Conservation (phyloP, 208 protist species). For the Acanthamoeba lenticulata region DNA sequence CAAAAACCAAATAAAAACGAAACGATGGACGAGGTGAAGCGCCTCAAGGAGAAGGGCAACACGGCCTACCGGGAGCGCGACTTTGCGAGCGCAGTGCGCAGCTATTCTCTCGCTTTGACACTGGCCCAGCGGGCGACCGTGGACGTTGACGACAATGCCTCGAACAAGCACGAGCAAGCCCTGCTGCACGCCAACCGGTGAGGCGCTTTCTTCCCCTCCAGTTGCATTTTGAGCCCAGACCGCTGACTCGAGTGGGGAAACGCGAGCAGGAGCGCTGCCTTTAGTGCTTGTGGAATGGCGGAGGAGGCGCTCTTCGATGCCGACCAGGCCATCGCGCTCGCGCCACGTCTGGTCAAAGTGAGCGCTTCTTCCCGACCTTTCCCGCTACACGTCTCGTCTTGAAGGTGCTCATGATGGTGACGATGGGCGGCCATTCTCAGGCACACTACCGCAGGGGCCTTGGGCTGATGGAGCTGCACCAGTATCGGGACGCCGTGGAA, state of each 20-base stretch:
- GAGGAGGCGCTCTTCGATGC: neutral
- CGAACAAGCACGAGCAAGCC: neutral
- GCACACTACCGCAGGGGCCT: neutral
- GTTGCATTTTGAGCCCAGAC: neutral
- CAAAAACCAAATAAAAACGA: too few relatives aligned
- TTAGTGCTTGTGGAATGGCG: neutral
- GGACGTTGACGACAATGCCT: neutral
- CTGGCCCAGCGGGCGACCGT: neutral
- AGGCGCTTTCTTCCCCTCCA: neutral
- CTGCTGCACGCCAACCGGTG: neutral
- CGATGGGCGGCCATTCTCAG: too few relatives aligned
- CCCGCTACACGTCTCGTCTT: too few relatives aligned
- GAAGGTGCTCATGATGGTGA: too few relatives aligned
- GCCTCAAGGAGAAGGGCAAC: neutral
- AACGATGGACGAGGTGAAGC: neutral
- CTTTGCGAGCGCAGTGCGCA: neutral
- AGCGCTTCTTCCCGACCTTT: neutral
- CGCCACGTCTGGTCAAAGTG: neutral
- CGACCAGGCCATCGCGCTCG: neutral
- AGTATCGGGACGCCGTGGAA: neutral
- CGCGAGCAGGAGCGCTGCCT: slow-evolving; percentile 18
- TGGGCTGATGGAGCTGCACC: neutral
- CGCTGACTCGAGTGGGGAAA: neutral
- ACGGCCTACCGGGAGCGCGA: neutral
- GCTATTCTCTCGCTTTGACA: neutral